phyloP scores from a whole-genome alignment of 768 basidiomycete genomes.

The Calocybe indica region DNA sequence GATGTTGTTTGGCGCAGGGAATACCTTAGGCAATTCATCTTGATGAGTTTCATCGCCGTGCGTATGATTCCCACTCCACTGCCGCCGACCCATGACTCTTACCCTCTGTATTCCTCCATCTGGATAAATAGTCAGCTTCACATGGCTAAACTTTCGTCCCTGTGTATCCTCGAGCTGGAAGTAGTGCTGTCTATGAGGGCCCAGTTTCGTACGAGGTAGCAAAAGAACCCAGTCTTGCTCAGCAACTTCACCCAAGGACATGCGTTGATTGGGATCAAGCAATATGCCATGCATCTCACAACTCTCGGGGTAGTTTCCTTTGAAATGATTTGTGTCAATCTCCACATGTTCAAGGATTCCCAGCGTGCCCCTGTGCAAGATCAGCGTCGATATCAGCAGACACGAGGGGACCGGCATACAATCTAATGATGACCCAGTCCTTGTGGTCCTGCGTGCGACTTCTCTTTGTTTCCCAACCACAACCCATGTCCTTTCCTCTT shows the following conservation, averaged over 20 bases:
- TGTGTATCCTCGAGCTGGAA: constrained; percentile 74
- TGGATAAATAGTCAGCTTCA: constrained; percentile 85
- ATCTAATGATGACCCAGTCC: constrained; percentile 87
- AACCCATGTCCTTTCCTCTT: constrained; percentile 91
- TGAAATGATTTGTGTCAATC: constrained; percentile 93
- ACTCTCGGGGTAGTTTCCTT: constrained; percentile 91
- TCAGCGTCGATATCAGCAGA: constrained; percentile 4
- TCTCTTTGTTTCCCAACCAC: constrained; percentile 97
- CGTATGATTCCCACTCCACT: constrained; percentile 1
- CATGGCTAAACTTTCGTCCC: constrained; percentile 65
- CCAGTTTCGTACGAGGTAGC: constrained; percentile 72
- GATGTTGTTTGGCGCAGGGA: constrained; percentile 4
- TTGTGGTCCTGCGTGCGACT: constrained; percentile 75
- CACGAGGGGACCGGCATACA: constrained; percentile 39
- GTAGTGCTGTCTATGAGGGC: constrained; percentile 85
- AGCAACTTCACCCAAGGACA: constrained; percentile 25
- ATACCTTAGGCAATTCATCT: not conserved
- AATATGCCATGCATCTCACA: constrained; percentile 70
- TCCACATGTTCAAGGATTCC: constrained; percentile 74
- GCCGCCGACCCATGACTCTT: constrained; percentile 67
- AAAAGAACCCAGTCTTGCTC: constrained; percentile 66
- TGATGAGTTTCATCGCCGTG: not conserved
- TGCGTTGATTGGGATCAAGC: constrained; percentile 28
- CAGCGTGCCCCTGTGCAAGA: constrained; percentile 53
- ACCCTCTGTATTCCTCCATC: constrained; percentile 95